phyloP scores from a whole-genome alignment of 139 green algal genomes.

The Bryopsis sp. region DNA sequence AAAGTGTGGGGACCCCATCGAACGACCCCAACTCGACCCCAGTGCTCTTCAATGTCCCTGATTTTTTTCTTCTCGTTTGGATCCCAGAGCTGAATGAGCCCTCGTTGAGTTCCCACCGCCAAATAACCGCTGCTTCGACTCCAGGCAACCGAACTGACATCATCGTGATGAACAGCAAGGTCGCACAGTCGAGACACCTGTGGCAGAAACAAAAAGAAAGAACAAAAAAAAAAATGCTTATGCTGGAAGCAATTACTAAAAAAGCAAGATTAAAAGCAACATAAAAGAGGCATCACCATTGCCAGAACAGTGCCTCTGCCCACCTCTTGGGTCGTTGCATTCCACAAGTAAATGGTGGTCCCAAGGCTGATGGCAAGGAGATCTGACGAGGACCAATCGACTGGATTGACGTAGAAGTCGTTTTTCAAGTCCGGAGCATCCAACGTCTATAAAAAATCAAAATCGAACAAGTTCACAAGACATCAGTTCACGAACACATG shows the following conservation, averaged over 20 bases:
- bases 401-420: conserved; percentile 98
- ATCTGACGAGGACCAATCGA: conserved; percentile 92
- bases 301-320: too few relatives aligned
- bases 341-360: conserved; percentile 92
- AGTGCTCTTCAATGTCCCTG: conserved; percentile 72
- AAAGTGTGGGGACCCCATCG: conserved; percentile 81
- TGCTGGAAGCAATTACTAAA: too few relatives aligned
- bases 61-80: conserved; percentile 51
- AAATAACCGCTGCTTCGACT: conserved; percentile 79
- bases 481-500: too few relatives aligned
- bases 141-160: conserved; percentile 78
- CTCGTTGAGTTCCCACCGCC: conserved; percentile 70
- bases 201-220: too few relatives aligned
- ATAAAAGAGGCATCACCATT: too few relatives aligned
- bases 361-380: conserved; percentile 85
- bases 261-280: too few relatives aligned
- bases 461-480: too few relatives aligned
- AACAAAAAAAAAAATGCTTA: too few relatives aligned
- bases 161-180: conserved; percentile 42
- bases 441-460: too few relatives aligned
- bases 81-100: conserved; percentile 74
- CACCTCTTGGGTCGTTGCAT: conserved; percentile 76
- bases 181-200: conserved; percentile 87
- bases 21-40: conserved; percentile 61
- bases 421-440: conserved; percentile 78